A percentile compares a stretch with the other conserved stretches of the same genome.
Conservation (phyloP, 2,329 filamentous ascomycete genomes). For the Aspergillus unguis region DNA sequence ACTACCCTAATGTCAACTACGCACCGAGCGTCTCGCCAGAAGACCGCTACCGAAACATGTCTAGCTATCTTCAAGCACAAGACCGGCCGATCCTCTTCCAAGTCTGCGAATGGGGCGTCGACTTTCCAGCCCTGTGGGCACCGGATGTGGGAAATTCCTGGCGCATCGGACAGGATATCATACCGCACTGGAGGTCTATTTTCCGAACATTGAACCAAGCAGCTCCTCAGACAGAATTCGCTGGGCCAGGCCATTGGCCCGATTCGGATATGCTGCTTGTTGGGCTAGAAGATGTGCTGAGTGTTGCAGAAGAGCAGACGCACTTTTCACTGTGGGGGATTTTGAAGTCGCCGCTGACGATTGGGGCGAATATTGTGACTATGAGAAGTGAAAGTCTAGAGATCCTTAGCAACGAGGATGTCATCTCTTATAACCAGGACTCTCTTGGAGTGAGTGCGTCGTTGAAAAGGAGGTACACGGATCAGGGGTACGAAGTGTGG, state of each 20-base stretch:
- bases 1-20: slow-evolving; percentile 43
- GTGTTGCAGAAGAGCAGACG: slow-evolving; percentile 48
- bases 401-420: slow-evolving; percentile 51
- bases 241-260: slow-evolving; percentile 48
- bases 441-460: slow-evolving; percentile 50
- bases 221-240: slow-evolving; percentile 47
- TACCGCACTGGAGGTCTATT: slow-evolving; percentile 50
- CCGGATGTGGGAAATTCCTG: slow-evolving; percentile 47
- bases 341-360: slow-evolving; percentile 50
- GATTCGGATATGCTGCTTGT: slow-evolving; percentile 55
- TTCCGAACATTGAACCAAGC: slow-evolving; percentile 54
- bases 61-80: slow-evolving; percentile 38
- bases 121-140: slow-evolving; percentile 49
- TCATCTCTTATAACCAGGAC: slow-evolving; percentile 60
- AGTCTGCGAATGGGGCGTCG: slow-evolving; percentile 55
- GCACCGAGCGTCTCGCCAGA: slow-evolving; percentile 41
- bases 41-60: slow-evolving; percentile 48
- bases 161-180: slow-evolving; percentile 56
- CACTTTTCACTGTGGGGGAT: slow-evolving; percentile 55
- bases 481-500: slow-evolving; percentile 53
- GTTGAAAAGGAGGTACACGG: slow-evolving; percentile 49
- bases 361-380: slow-evolving; percentile 40
- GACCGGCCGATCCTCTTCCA: slow-evolving; percentile 48
- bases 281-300: slow-evolving; percentile 45
- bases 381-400: slow-evolving; percentile 42